Percentiles rank a stretch among this genome's conserved stretches.
Evolutionary conservation across 2,329 filamentous ascomycete genomes (phyloP).

Genomic region (Lasiodiplodia theobromae): DNA sequence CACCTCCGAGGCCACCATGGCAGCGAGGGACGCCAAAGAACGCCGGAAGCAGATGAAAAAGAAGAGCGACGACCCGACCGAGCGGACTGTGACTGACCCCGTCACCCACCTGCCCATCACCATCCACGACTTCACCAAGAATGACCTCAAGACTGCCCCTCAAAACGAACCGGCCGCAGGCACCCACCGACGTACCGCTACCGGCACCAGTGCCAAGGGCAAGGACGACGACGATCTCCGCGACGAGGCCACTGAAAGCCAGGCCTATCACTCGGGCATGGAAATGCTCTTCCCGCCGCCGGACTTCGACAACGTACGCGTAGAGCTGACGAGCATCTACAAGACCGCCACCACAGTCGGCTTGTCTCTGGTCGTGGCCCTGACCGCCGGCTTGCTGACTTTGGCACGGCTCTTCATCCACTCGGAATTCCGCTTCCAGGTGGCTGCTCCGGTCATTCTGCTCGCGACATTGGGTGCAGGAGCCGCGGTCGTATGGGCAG

Average conservation of each 20-base stretch:
- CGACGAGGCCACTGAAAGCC: slow-evolving; percentile 48
- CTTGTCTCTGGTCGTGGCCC: slow-evolving; percentile 44
- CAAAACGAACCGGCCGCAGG: slow-evolving; percentile 56
- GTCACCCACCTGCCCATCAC: slow-evolving; percentile 73
- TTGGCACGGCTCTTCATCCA: slow-evolving; percentile 31
- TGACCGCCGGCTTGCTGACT: slow-evolving; percentile 43
- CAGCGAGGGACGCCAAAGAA: slow-evolving; percentile 52
- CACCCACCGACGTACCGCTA: slow-evolving; percentile 50
- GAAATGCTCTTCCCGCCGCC: slow-evolving; percentile 62
- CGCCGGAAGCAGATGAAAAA: slow-evolving; percentile 60
- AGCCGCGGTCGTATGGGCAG: slow-evolving; percentile 50
- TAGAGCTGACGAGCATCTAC: slow-evolving; percentile 55
- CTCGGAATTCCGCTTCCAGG: slow-evolving; percentile 32
- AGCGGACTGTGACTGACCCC: slow-evolving; percentile 72
- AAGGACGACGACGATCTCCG: slow-evolving; percentile 48
- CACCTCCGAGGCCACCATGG: slow-evolving; percentile 52
- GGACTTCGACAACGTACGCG: slow-evolving; percentile 53
- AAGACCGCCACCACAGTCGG: slow-evolving; percentile 53
- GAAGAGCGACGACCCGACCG: slow-evolving; percentile 54
- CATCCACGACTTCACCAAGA: slow-evolving; percentile 72
- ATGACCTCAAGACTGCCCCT: slow-evolving; percentile 61
- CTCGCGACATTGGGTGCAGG: slow-evolving; percentile 37
- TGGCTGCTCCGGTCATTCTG: slow-evolving; percentile 38
- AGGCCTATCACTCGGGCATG: slow-evolving; percentile 44
- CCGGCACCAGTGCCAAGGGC: slow-evolving; percentile 52